A percentile compares a stretch with the other conserved stretches of the same genome.
Evolutionary conservation across 2,329 filamentous ascomycete species (phyloP).

Genomic region (Lecanicillium sp.): DNA sequence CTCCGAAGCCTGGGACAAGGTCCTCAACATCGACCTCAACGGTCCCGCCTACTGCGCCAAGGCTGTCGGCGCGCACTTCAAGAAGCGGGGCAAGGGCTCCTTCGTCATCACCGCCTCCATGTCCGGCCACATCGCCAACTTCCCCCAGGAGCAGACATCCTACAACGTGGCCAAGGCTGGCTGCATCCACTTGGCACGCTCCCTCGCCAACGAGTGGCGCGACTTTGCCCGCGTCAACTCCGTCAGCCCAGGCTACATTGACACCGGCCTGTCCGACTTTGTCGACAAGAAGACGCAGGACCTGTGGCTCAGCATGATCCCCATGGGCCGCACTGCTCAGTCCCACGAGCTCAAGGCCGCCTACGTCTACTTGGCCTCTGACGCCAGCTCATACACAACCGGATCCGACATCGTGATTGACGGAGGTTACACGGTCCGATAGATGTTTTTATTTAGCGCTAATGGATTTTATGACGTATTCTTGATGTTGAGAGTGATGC

Average conservation of each 20-base stretch:
- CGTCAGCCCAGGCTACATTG: conserved; percentile 63
- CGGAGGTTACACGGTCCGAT: conserved; percentile 56
- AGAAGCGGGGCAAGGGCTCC: conserved; percentile 55
- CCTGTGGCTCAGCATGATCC: conserved; percentile 69
- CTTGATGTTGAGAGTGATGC: not conserved
- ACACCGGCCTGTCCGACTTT: conserved; percentile 61
- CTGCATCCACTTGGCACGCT: conserved; percentile 40
- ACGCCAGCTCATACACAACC: conserved; percentile 71
- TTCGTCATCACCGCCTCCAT: conserved; percentile 67
- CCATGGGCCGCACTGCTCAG: conserved; percentile 63
- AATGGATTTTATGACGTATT: too few relatives aligned
- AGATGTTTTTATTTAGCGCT: conserved; percentile 15
- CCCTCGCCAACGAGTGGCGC: conserved; percentile 60
- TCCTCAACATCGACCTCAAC: conserved; percentile 59
- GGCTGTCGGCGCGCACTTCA: conserved; percentile 58
- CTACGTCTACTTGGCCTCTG: conserved; percentile 71
- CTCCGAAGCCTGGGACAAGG: conserved; percentile 60
- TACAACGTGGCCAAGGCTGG: conserved; percentile 62
- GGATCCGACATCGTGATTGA: conserved; percentile 66
- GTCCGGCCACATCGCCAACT: conserved; percentile 65
- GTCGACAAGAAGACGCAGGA: conserved; percentile 61
- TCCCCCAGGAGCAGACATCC: conserved; percentile 61
- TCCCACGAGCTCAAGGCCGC: conserved; percentile 68
- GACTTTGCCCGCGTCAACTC: conserved; percentile 61
- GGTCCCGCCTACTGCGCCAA: conserved; percentile 63